These are phyloP conservation scores for Perkinsus marinus DNA, from an alignment of 169 alveolate species.

Conservation along the genomic window DNA sequence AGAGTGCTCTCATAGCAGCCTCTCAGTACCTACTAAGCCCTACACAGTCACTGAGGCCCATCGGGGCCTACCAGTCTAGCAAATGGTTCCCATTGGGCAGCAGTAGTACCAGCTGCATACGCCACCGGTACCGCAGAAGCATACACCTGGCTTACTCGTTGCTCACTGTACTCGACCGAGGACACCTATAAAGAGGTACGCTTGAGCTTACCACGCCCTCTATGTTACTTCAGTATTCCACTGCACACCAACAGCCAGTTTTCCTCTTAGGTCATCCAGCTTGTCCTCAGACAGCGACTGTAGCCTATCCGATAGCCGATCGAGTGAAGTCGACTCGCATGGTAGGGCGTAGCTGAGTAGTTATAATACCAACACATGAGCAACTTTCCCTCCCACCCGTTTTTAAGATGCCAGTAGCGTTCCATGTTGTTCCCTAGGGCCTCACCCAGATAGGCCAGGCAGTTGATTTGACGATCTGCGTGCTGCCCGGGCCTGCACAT, in stretches of 20 bases:
- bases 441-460: neutral
- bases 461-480: neutral
- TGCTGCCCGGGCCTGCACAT: neutral
- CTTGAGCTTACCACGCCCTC: neutral
- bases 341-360: neutral
- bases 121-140: neutral
- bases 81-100: neutral
- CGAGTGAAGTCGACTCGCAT: neutral
- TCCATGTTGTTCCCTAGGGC: neutral
- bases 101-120: neutral
- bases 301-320: neutral
- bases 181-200: neutral
- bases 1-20: neutral
- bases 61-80: neutral
- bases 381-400: neutral
- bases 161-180: neutral
- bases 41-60: neutral
- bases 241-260: neutral
- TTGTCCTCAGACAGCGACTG: neutral
- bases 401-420: neutral
- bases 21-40: neutral
- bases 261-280: neutral
- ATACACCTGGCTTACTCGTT: neutral
- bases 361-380: neutral
- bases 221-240: neutral